Evolutionary conservation across 768 basidiomycete genomes (phyloP), one percentile per base, ranked within the genome.

Genomic region (Cystobasidium ongulense): DNA sequence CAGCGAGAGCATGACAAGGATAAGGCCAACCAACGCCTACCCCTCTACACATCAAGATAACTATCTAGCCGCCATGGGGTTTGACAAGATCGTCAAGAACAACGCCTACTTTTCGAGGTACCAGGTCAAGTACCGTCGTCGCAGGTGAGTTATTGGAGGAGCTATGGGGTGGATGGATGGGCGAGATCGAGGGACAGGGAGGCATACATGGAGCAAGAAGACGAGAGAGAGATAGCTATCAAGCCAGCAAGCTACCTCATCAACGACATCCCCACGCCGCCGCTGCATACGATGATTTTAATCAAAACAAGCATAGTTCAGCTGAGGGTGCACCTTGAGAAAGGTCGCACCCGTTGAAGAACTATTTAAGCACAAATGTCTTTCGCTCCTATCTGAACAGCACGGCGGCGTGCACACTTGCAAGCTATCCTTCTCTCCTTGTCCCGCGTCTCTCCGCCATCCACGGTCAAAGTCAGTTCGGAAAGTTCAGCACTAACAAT

Each of bases 71-170:
- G 54, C 59, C 10, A 50, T 50, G 46, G 46, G 46, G 4, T 50
- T 50, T 68, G 63, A 46, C 66, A 70, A 23, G 46, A n/a, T 50
- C 46, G 18, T 50, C 46, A 50, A 50, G 46, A 50, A 21, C 46
- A 50, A 72, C 35, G 33, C 23, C 50, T 73, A 72, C 72, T 77
- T 52, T 25, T 75, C 75, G 63, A 88, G 94, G 76, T 96, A 89
- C 86, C 92, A 96, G 85, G 94, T 98, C 80, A 98, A 98, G 85
- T 96, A 96, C 84, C 90, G 95, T 81, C 86, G 96, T 81, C 86
- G 96, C 33, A 35, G 74, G 74, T 76, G 15, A 70, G 31, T 33
- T 38, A 50, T 50, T n/a, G n/a, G 46, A n/a, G 5, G 46, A 50
- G 5, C n/a, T n/a, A n/a, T 50, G 46, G 7, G 3, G 21, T 21